A percentile compares a stretch with the other conserved stretches of the same genome.
These are phyloP conservation scores for Blastomyces gilchristii DNA, from an alignment of 2,329 filamentous ascomycete species.

Conservation along the genomic window DNA sequence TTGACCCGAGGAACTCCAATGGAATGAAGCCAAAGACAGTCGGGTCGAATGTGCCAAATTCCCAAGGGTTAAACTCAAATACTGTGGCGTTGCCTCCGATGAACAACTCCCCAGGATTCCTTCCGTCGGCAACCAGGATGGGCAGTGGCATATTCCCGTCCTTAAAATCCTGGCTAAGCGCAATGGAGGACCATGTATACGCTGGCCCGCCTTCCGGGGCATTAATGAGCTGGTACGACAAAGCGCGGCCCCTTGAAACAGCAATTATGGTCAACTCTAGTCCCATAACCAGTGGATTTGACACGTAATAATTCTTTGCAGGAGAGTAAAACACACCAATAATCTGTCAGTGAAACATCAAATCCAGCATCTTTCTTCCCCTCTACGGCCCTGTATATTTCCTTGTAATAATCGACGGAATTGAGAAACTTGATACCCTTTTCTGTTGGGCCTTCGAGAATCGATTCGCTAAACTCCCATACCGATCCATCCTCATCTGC, in stretches of 20 bases:
- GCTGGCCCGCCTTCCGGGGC: conserved; percentile 60
- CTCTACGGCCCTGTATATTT: conserved; percentile 48
- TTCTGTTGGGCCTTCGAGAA: conserved; percentile 48
- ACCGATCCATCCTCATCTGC: conserved; percentile 38
- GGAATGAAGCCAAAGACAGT: conserved; percentile 62
- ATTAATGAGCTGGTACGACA: conserved; percentile 80
- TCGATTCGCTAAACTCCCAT: conserved; percentile 55
- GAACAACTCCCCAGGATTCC: conserved; percentile 50
- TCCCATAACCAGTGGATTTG: neutral
- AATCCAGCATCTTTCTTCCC: conserved; percentile 56
- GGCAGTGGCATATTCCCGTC: conserved; percentile 59
- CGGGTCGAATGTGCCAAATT: conserved; percentile 68
- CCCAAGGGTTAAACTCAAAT: conserved; percentile 69
- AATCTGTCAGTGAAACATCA: conserved; percentile 68
- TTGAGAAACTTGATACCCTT: conserved; percentile 44
- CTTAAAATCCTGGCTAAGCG: conserved; percentile 51
- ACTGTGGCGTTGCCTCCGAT: conserved; percentile 64
- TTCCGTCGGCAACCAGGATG: conserved; percentile 59
- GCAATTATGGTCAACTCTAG: conserved; percentile 2
- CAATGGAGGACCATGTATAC: conserved; percentile 76
- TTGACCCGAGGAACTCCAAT: conserved; percentile 60
- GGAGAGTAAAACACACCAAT: conserved; percentile 46
- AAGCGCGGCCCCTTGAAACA: conserved; percentile 51
- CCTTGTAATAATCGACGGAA: conserved; percentile 52
- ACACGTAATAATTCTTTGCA: neutral